These are phyloP conservation scores for Williopsis jadinii DNA, from an alignment of 1,139 yeast species.

Conservation along the genomic window DNA sequence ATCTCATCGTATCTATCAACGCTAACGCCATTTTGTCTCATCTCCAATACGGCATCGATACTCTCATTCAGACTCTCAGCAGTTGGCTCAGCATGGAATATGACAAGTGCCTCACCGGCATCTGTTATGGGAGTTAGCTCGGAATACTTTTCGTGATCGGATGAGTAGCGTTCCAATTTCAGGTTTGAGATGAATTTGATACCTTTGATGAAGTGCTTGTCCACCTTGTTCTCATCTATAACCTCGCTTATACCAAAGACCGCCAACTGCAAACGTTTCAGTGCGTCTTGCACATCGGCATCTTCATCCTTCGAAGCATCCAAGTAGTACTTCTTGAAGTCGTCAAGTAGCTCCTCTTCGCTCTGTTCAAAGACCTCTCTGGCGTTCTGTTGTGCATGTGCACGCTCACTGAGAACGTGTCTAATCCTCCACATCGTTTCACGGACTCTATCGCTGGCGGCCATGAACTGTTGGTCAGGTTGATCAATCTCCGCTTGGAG, in stretches of 20 bases:
- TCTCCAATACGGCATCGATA: conserved; percentile 40
- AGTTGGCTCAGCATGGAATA: conserved; percentile 40
- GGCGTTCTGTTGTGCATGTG: conserved; percentile 61
- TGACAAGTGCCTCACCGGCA: conserved; percentile 43
- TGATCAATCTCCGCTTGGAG: conserved; percentile 35
- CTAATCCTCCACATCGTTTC: conserved; percentile 70
- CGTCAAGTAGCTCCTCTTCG: conserved; percentile 42
- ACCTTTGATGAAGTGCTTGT: conserved; percentile 61
- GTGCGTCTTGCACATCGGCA: conserved; percentile 54
- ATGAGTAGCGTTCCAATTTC: conserved; percentile 45
- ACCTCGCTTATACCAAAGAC: conserved; percentile 67
- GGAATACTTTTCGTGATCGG: conserved; percentile 19
- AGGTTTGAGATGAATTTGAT: conserved; percentile 59
- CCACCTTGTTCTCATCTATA: conserved; percentile 42
- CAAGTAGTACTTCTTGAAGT: conserved; percentile 54
- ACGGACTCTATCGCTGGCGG: conserved; percentile 37
- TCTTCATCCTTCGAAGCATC: conserved; percentile 52
- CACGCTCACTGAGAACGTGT: conserved; percentile 84
- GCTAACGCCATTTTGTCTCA: conserved; percentile 23
- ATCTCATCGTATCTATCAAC: conserved; percentile 29
- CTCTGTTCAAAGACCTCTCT: conserved; percentile 37
- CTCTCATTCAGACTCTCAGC: conserved; percentile 45
- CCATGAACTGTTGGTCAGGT: conserved; percentile 29
- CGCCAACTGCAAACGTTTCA: conserved; percentile 74
- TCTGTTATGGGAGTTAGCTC: conserved; percentile 29